Conservation (phyloP, 2,329 filamentous ascomycete species). For the Corynespora cassiicola region DNA sequence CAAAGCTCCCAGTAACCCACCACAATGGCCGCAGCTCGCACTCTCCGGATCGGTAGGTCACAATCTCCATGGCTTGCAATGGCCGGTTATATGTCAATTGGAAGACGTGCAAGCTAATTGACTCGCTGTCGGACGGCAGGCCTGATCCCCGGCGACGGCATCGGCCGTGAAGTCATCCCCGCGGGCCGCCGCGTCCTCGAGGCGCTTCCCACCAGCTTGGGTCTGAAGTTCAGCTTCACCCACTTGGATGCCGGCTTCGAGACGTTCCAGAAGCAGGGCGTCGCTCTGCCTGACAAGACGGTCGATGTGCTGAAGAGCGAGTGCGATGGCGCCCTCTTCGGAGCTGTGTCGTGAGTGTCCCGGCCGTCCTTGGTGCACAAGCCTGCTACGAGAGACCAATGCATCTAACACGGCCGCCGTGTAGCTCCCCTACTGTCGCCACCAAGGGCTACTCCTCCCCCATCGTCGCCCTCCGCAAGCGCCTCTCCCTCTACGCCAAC, state of each 20-base stretch:
- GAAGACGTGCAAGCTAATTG: too few species aligned
- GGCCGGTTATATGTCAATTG: too few species aligned
- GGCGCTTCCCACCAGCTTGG: slow-evolving; percentile 87
- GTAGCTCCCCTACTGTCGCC: slow-evolving; percentile 80
- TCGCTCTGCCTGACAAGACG: slow-evolving; percentile 87
- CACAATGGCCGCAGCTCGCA: slow-evolving; percentile 20
- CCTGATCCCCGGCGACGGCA: slow-evolving; percentile 97
- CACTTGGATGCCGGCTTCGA: slow-evolving; percentile 93
- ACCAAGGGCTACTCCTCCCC: slow-evolving; percentile 96
- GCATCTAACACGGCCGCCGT: too few species aligned
- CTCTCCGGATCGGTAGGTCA: slow-evolving; percentile 18
- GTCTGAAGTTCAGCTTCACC: slow-evolving; percentile 92
- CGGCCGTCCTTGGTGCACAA: too few species aligned
- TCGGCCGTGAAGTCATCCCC: slow-evolving; percentile 97
- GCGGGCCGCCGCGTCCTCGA: slow-evolving; percentile 90
- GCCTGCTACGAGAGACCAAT: not conserved
- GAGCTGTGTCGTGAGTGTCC: slow-evolving; percentile 78
- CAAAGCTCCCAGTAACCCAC: not conserved
- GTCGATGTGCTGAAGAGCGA: slow-evolving; percentile 87
- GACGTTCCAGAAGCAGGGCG: slow-evolving; percentile 88
- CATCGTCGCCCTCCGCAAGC: slow-evolving; percentile 95
- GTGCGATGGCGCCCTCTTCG: slow-evolving; percentile 96
- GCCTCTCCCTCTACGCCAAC: slow-evolving; percentile 94
- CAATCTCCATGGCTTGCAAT: too few species aligned
- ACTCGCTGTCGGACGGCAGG: too few species aligned